Conservation (phyloP, 139 green algal genomes). For the Micractinium sp. region DNA sequence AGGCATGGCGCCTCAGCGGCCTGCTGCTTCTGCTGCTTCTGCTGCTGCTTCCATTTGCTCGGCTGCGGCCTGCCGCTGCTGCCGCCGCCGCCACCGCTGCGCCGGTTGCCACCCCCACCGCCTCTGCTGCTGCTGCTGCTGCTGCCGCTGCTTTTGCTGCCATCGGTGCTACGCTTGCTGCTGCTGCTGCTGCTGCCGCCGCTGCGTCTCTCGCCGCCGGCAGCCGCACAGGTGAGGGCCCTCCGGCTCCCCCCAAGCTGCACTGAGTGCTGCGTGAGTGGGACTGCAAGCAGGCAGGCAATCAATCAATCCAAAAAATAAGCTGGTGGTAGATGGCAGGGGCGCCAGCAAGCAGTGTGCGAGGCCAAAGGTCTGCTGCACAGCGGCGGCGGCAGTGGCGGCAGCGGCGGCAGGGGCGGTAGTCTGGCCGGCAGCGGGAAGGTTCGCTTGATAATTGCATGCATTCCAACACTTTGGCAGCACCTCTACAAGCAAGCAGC, state of each 20-base stretch:
- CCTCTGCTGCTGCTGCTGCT: neutral
- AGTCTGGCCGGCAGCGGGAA: neutral
- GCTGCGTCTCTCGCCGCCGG: neutral
- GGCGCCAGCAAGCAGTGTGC: neutral
- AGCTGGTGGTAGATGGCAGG: neutral
- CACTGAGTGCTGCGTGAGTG: neutral
- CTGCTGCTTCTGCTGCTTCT: conserved; percentile 14
- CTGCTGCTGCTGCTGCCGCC: neutral
- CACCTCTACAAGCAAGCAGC: no score
- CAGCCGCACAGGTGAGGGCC: neutral
- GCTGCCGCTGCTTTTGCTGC: neutral
- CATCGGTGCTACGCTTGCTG: neutral
- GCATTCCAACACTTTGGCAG: neutral
- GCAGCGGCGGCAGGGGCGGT: neutral
- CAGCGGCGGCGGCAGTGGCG: neutral
- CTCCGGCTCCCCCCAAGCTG: neutral
- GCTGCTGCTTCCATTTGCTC: conserved; percentile 5
- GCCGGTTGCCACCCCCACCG: neutral
- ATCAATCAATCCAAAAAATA: neutral
- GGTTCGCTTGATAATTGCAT: neutral
- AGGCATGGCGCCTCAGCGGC: neutral
- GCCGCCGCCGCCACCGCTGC: neutral
- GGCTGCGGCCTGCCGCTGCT: neutral
- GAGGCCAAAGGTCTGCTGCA: neutral
- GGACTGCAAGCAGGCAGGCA: neutral